Evolutionary conservation across 2,329 filamentous ascomycete genomes (phyloP), one percentile per base, ranked within the genome.

Genomic region (Tympanopsis confertula): DNA sequence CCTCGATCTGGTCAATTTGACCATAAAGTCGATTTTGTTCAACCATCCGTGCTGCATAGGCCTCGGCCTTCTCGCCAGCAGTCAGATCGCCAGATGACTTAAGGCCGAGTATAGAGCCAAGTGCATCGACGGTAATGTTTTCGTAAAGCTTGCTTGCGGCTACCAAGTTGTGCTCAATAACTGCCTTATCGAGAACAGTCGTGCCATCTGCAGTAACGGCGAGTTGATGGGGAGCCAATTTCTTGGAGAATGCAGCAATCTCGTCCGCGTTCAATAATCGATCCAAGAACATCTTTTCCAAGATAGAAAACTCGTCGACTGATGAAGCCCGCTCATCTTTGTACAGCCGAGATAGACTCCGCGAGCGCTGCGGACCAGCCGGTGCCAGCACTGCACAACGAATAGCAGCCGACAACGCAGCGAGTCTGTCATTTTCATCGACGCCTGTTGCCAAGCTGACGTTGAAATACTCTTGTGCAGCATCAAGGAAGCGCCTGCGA

Each of bases 221-320:
- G 3, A 83, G 68, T 48, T 86, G 81, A 52, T 85, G 81, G 3
- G 75, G 71, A 13, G 68, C 63, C 17, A 86, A 58, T 33, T 73
- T 76, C 35, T 73, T 63, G 0, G 78, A 71, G 47, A 86, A 86
- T 2, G 74, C 68, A 7, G 71, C 66, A 29, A 85, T 77, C 52
- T 86, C 81, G 2, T 64, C 66, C 0, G 75, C 69, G 1, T 68
- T 68, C 35, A 86, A 61, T 2, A 86, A 58, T 13, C 80, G 69
- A 49, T 85, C 78, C 13, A 85, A 62, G 51, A 82, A 84, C 67
- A 86, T 85, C 58, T 85, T 85, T 58, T 85, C 81, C 15, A 86
- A 55, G 33, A 86, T 84, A 10, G 70, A 62, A 47, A 74, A 80
- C 49, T 84, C 75, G 4, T 78, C 67, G 3, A 78, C 66, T 22